phyloP scores from a whole-genome alignment of 345 rosid species.

The Ceriops decandra region DNA sequence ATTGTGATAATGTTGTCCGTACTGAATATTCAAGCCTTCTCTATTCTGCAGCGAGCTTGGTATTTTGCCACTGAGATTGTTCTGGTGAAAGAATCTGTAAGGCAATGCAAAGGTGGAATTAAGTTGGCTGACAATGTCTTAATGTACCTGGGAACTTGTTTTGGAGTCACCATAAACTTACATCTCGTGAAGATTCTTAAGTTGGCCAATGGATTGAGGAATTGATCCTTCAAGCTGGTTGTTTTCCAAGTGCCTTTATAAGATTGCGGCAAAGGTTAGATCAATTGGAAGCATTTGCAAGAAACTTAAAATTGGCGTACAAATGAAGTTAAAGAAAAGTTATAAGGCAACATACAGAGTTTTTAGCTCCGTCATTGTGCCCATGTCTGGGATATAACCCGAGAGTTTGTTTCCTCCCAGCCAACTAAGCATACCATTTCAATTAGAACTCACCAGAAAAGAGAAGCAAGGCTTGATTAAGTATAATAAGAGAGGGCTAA shows the following conservation, averaged over 20 bases:
- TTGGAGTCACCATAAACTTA: constrained; percentile 27
- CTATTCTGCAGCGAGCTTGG: constrained; percentile 41
- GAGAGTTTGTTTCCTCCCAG: constrained; percentile 63
- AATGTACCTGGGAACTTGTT: neutral
- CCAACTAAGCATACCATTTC: constrained; percentile 44
- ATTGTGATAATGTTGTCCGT: constrained; percentile 14
- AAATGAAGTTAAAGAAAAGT: neutral
- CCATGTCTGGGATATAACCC: constrained; percentile 67
- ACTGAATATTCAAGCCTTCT: constrained; percentile 51
- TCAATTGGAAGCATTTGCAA: neutral
- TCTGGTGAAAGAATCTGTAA: constrained; percentile 65
- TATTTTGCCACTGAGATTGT: constrained; percentile 54
- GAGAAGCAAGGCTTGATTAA: neutral
- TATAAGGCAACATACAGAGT: constrained; percentile 47
- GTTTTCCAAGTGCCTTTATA: constrained; percentile 68
- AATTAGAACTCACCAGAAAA: neutral
- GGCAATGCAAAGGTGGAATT: constrained; percentile 16
- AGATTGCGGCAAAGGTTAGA: constrained; percentile 11
- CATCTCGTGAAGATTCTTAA: constrained; percentile 49
- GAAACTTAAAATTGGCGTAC: neutral
- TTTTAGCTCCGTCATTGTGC: constrained; percentile 39
- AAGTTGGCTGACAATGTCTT: neutral
- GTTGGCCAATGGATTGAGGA: constrained; percentile 58
- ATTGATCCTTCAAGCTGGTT: constrained; percentile 61
- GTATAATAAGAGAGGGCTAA: neutral